phyloP scores from a whole-genome alignment of 306 rosid species.

The Cicer cuneatum region DNA sequence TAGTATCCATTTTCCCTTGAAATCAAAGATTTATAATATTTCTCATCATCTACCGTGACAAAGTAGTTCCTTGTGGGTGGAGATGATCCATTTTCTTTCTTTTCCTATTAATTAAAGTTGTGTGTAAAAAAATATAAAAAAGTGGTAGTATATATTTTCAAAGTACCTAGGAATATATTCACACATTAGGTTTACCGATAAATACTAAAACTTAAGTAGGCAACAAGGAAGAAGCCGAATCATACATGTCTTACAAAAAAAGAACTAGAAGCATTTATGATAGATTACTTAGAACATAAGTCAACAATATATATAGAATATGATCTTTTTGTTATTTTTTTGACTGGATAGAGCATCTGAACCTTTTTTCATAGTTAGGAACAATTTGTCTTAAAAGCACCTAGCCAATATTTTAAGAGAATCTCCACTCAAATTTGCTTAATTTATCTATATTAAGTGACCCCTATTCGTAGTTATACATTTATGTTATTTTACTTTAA shows the following conservation, averaged over 20 bases:
- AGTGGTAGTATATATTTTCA: conserved; percentile 4
- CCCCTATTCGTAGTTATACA: no score
- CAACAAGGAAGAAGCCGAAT: background rate
- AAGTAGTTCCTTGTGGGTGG: no score
- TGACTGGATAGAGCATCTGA: conserved; percentile 31
- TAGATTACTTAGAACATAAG: conserved; percentile 9
- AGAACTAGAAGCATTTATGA: background rate
- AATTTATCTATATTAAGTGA: no score
- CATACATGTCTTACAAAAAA: background rate
- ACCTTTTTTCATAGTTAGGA: conserved; percentile 5
- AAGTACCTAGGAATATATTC: conserved; percentile 39
- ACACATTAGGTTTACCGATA: background rate
- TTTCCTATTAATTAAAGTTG: no score
- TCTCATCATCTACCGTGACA: no score
- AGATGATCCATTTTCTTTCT: no score
- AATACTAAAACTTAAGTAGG: conserved; percentile 11
- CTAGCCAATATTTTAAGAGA: background rate
- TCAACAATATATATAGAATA: conserved; percentile 11
- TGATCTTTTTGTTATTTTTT: background rate
- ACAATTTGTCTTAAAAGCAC: background rate
- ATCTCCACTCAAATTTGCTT: background rate
- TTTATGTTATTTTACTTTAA: no score
- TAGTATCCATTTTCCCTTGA: no score
- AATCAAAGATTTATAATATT: no score
- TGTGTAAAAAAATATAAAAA: background rate